These are phyloP conservation scores for Nissolia schottii DNA, from an alignment of 306 rosid species.

Conservation along the genomic window DNA sequence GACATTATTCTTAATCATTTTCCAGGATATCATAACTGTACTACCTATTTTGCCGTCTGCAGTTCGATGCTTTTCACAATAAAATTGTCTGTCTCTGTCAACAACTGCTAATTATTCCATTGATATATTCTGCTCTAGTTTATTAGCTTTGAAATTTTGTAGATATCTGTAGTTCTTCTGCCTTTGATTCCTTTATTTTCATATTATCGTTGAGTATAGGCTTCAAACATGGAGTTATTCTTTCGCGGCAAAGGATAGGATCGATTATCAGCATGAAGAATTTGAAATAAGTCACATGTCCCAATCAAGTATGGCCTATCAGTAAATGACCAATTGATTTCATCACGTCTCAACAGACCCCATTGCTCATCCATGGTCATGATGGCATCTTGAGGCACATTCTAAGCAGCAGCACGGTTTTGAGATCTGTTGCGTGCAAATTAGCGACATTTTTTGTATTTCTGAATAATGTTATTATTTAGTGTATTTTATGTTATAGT, in stretches of 20 bases:
- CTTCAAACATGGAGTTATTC: slow-evolving; percentile 3
- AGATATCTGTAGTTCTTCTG: not conserved
- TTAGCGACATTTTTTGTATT: not conserved
- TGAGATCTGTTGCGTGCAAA: not conserved
- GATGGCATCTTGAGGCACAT: not conserved
- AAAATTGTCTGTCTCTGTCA: slow-evolving; percentile 18
- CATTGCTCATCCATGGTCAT: not conserved
- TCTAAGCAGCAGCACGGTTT: not conserved
- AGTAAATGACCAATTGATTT: not conserved
- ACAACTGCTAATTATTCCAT: not conserved
- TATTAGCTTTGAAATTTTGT: not conserved
- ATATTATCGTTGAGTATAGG: not conserved
- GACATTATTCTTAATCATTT: slow-evolving; percentile 1
- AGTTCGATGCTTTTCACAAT: slow-evolving; percentile 16
- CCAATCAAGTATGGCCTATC: slow-evolving; percentile 1
- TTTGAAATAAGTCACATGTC: not conserved
- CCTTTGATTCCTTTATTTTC: slow-evolving; percentile 10
- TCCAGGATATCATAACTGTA: slow-evolving; percentile 10
- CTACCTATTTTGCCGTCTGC: not conserved
- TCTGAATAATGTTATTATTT: not conserved
- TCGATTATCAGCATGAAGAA: slow-evolving; percentile 10
- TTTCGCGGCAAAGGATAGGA: not conserved
- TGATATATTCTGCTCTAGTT: slow-evolving; percentile 16
- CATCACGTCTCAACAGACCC: not conserved
- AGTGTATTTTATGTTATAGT: slow-evolving; percentile 5